phyloP scores from a whole-genome alignment of 2,329 filamentous ascomycete species.

The Aspergillus versicolor region DNA sequence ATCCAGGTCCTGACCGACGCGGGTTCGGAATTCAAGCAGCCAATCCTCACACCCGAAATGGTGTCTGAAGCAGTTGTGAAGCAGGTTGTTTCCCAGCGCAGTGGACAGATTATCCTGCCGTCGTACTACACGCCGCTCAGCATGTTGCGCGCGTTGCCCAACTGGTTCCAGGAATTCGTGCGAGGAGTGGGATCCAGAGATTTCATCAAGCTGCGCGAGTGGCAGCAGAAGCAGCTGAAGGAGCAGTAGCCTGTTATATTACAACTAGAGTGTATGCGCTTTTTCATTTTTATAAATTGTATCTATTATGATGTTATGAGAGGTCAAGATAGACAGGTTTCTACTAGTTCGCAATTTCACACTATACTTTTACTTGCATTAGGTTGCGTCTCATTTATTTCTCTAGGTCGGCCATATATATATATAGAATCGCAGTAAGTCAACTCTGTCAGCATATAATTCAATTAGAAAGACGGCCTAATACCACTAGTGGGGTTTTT shows the following conservation, averaged over 20 bases:
- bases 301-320: not conserved
- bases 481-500: too few relatives aligned
- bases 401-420: too few relatives aligned
- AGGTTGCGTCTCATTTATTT: not conserved
- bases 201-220: slow-evolving; percentile 24
- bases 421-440: too few relatives aligned
- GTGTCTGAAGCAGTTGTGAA: slow-evolving; percentile 51
- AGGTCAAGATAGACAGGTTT: not conserved
- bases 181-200: slow-evolving; percentile 28
- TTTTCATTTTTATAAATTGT: not conserved
- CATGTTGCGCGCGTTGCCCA: slow-evolving; percentile 36
- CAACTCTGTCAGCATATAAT: too few relatives aligned
- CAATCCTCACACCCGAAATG: slow-evolving; percentile 35
- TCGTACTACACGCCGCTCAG: slow-evolving; percentile 28
- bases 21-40: slow-evolving; percentile 32
- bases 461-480: too few relatives aligned
- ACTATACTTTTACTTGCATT: not conserved
- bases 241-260: not conserved
- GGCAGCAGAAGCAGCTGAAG: slow-evolving; percentile 15
- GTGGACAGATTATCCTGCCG: slow-evolving; percentile 52
- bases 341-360: not conserved
- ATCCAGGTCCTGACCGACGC: slow-evolving; percentile 37
- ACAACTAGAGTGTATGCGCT: not conserved
- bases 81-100: slow-evolving; percentile 51
- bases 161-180: slow-evolving; percentile 48